Evolutionary conservation across 164 flowering plant species (phyloP), one percentile per base, ranked within the genome.

Genomic region (Nymphaea colorata): DNA sequence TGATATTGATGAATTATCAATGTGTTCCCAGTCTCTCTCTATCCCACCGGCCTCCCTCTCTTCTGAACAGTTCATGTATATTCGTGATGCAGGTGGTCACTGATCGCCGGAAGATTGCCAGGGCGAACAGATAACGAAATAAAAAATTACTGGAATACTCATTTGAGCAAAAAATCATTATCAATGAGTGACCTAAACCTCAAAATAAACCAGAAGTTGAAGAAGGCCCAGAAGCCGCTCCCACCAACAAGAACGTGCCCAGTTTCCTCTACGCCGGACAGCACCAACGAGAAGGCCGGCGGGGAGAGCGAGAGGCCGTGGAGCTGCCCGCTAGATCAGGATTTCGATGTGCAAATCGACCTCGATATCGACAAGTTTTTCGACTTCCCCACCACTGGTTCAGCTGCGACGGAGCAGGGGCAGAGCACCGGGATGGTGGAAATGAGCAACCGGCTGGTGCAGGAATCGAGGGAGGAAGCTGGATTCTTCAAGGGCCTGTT

Each of bases 141-240:
- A 51, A 51, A 51, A 15, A 51, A 51, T 8, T 51, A 51, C 18
- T 73, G 76, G 76, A 73, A 69, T 69, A 73, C 69, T 61, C 72
- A 73, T 69, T 73, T 73, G 76, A 73, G 76, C 76, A 73, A 73
- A 69, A 73, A 73, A n/a, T 61, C 72, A 17, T 62, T 73, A 16
- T 65, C 76, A 4, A 66, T 73, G 3, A 47, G 42, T 53, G 66
- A 73, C 36, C 76, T 73, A n/a, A 69, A 69, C 45, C 69, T 42
- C 51, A 73, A 73, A 61, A 14, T 73, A 66, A 73, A 66, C 14
- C 67, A 64, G 53, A 67, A 67, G 44, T 43, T 67, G 43, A 57
- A 67, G 44, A 3, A 70, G 44, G 47, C 6, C 3, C n/a, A 60
- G 15, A 60, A 66, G 5, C 42, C n/a, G 36, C 25, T 17, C 15